phyloP scores from a whole-genome alignment of 2,329 filamentous ascomycete species.

The Pseudogymnoascus sp. region DNA sequence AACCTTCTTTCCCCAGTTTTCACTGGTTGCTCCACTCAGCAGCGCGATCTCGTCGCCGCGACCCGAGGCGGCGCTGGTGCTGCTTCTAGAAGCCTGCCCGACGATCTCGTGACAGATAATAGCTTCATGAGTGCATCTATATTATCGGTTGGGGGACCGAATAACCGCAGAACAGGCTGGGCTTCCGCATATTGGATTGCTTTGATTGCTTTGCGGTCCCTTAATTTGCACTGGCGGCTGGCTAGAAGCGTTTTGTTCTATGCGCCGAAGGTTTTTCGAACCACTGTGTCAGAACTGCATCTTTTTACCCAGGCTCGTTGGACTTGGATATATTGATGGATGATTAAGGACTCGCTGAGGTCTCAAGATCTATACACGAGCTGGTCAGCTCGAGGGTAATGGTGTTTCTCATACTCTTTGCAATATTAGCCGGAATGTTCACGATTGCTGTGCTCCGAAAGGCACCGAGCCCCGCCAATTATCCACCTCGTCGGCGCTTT shows the following conservation, averaged over 20 bases:
- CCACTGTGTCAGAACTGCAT: neutral
- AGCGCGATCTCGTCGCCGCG: neutral
- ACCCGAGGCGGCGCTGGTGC: neutral
- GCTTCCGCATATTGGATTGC: constrained; percentile 1
- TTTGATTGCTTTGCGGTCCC: neutral
- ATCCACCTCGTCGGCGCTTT: neutral
- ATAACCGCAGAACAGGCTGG: constrained; percentile 6
- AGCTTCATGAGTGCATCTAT: neutral
- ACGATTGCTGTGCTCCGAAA: neutral
- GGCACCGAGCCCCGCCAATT: neutral
- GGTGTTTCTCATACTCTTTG: neutral
- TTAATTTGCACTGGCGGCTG: neutral
- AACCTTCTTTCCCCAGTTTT: constrained; percentile 7
- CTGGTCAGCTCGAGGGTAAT: neutral
- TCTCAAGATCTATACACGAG: neutral
- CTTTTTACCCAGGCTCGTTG: neutral
- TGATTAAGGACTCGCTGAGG: neutral
- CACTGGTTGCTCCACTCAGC: neutral
- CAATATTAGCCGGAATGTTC: neutral
- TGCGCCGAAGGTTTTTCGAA: neutral
- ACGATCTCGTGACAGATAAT: neutral
- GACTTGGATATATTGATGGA: neutral
- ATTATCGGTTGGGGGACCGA: neutral
- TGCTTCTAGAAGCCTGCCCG: neutral
- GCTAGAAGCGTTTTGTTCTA: neutral